These are phyloP conservation scores for Elongisporangium prolatum DNA, from an alignment of 352 stramenopile species.

Conservation along the genomic window DNA sequence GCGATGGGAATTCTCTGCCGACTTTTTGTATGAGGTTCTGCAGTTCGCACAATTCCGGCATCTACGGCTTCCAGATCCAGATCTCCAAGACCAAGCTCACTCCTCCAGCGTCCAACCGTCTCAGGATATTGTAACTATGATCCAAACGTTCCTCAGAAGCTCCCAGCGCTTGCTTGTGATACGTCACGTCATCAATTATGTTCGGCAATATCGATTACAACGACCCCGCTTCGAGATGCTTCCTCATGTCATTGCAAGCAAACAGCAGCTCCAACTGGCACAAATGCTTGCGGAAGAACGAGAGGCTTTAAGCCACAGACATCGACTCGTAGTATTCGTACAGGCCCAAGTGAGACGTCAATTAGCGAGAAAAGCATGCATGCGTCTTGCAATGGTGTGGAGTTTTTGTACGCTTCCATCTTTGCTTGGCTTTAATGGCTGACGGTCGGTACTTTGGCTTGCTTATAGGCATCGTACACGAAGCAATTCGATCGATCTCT, in stretches of 20 bases:
- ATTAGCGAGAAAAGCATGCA: constrained; percentile 25
- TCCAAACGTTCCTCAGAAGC: constrained; percentile 14
- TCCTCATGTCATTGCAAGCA: constrained; percentile 23
- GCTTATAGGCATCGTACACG: constrained; percentile 40
- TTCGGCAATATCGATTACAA: constrained; percentile 20
- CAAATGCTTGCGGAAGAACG: background rate
- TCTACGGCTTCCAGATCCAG: constrained; percentile 12
- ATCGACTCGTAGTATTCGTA: constrained; percentile 13
- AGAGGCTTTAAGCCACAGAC: background rate
- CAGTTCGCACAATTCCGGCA: constrained; percentile 24
- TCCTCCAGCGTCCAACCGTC: background rate
- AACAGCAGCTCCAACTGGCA: background rate
- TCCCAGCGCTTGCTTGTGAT: constrained; percentile 15
- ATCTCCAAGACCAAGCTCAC: background rate
- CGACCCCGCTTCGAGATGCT: constrained; percentile 34
- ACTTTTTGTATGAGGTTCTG: constrained; percentile 35
- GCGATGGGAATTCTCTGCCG: constrained; percentile 31
- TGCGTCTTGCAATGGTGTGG: constrained; percentile 28
- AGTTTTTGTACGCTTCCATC: constrained; percentile 1
- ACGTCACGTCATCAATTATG: constrained; percentile 31
- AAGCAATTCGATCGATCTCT: constrained; percentile 33
- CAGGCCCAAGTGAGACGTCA: constrained; percentile 29
- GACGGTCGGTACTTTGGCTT: no score
- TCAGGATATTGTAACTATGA: background rate
- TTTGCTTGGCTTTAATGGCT: no score